phyloP scores from a whole-genome alignment of 306 rosid genomes.

The Inga laurina region DNA sequence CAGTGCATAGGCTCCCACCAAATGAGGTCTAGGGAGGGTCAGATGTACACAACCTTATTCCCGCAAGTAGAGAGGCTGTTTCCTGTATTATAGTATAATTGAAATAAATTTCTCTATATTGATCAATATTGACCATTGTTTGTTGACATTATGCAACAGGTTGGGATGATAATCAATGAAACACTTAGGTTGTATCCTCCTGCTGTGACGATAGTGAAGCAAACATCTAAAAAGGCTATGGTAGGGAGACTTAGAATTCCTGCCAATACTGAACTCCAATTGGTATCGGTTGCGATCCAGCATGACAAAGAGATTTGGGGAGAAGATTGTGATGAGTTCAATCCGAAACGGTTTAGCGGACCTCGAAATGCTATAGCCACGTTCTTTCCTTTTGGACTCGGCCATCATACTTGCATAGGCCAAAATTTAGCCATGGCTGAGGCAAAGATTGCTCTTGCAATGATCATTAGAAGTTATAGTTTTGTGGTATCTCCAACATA shows the following conservation, averaged over 20 bases:
- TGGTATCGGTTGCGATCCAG: slow-evolving; percentile 60
- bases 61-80: too few relatives aligned
- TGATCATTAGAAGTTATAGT: slow-evolving; percentile 35
- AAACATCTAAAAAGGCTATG: slow-evolving; percentile 45
- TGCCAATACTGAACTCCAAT: slow-evolving; percentile 50
- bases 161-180: slow-evolving; percentile 66
- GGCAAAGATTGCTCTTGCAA: slow-evolving; percentile 49
- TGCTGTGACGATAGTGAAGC: slow-evolving; percentile 46
- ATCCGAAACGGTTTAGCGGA: slow-evolving; percentile 59
- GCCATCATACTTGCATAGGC: slow-evolving; percentile 63
- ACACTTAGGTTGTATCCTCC: slow-evolving; percentile 75
- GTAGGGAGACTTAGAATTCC: slow-evolving; percentile 61
- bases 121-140: slow-evolving; percentile 16
- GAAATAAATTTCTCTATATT: too few relatives aligned
- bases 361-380: slow-evolving; percentile 63
- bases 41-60: too few relatives aligned
- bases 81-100: too few relatives aligned
- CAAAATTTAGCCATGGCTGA: slow-evolving; percentile 67
- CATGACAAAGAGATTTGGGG: slow-evolving; percentile 71
- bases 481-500: slow-evolving; percentile 41
- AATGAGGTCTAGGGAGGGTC: too few relatives aligned
- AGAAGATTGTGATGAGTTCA: slow-evolving; percentile 65
- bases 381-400: slow-evolving; percentile 62
- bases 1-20: too few relatives aligned
- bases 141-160: slow-evolving; percentile 39